Evolutionary conservation across 176 grass and related monocot genomes (phyloP).

Genomic region (Juncus inflexus): DNA sequence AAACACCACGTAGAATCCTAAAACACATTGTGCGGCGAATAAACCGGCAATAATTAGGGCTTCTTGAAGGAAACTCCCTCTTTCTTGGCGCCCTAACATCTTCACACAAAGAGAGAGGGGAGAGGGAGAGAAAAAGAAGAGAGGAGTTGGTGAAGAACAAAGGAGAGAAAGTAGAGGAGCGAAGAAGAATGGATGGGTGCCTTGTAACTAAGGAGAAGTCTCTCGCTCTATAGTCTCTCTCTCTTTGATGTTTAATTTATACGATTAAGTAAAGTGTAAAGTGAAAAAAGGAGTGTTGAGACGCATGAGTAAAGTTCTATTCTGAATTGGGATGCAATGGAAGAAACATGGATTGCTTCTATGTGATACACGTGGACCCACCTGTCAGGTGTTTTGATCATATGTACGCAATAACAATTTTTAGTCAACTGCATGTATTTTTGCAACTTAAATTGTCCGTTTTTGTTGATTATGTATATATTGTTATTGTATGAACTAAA

Average conservation of each 20-base stretch:
- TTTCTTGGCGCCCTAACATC: constrained; percentile 24
- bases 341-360: too few relatives aligned
- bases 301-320: not conserved
- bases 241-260: constrained; percentile 26
- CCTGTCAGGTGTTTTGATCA: too few relatives aligned
- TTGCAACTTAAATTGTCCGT: too few relatives aligned
- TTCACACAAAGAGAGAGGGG: not conserved
- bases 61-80: constrained; percentile 24
- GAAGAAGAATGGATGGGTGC: not conserved
- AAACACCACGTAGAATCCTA: constrained; percentile 43
- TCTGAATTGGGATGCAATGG: too few relatives aligned
- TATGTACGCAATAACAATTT: too few relatives aligned
- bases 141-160: not conserved
- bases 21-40: constrained; percentile 39
- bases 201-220: not conserved
- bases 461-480: too few relatives aligned
- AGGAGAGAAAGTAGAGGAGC: not conserved
- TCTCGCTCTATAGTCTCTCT: not conserved
- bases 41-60: constrained; percentile 32
- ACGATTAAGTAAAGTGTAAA: constrained; percentile 3
- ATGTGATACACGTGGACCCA: too few relatives aligned
- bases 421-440: too few relatives aligned
- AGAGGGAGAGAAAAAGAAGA: not conserved
- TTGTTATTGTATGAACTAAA: too few relatives aligned
- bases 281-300: not conserved